phyloP scores from a whole-genome alignment of 139 green algal genomes.

The Micractinium conductrix region DNA sequence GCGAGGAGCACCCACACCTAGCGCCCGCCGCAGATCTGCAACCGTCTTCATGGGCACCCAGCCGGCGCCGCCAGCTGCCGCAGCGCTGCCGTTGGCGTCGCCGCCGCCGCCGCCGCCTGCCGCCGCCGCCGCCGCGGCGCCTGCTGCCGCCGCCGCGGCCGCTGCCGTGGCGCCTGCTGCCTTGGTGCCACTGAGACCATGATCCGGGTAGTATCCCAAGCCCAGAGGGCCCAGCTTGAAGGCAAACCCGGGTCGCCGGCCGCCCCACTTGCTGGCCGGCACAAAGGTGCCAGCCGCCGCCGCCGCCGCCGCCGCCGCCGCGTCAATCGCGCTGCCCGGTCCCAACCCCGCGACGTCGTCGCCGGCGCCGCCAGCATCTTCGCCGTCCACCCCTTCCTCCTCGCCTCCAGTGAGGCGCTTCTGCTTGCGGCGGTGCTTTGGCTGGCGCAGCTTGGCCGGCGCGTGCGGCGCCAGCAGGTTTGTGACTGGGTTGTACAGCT shows the following conservation, averaged over 20 bases:
- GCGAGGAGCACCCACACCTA: constrained; percentile 81
- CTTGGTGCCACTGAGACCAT: constrained; percentile 25
- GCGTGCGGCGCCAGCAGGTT: constrained; percentile 76
- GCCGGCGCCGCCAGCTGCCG: constrained; percentile 33
- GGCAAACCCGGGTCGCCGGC: constrained; percentile 62
- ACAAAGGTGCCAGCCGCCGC: constrained; percentile 46
- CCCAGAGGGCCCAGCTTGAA: constrained; percentile 77
- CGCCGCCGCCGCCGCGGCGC: not conserved
- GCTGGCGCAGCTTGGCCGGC: not conserved
- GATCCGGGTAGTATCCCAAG: constrained; percentile 88
- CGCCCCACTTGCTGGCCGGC: constrained; percentile 59
- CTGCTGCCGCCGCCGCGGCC: not conserved
- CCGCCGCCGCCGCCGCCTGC: not conserved
- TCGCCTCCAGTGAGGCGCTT: not conserved
- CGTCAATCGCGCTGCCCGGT: constrained; percentile 7
- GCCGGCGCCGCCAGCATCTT: not conserved
- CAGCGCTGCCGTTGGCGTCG: not conserved
- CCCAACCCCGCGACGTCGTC: not conserved
- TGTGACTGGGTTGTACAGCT: constrained; percentile 94
- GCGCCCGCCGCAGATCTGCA: constrained; percentile 82
- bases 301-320: constrained; percentile 7
- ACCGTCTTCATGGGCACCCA: constrained; percentile 92
- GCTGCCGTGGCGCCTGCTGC: not conserved
- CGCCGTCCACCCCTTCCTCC: not conserved
- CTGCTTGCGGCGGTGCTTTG: constrained; percentile 47